Evolutionary conservation across 2,329 filamentous ascomycete species (phyloP).

Genomic region (Fusarium poae): DNA sequence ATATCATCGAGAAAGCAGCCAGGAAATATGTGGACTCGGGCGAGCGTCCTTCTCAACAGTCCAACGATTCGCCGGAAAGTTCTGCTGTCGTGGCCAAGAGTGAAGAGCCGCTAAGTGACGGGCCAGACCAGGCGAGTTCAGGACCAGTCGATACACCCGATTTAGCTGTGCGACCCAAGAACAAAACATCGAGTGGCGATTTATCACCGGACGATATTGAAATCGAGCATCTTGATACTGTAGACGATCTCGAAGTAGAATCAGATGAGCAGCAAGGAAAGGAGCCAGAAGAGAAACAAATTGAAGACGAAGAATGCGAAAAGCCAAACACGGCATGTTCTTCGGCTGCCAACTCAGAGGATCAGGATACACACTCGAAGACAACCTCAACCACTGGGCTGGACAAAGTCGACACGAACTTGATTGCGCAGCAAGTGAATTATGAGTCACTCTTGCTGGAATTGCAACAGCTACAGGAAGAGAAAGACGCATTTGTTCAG

Average conservation of each 20-base stretch:
- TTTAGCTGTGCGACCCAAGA: conserved; percentile 19
- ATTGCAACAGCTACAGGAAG: conserved; percentile 51
- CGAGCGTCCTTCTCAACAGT: conserved; percentile 41
- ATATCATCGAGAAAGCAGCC: conserved; percentile 65
- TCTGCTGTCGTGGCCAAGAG: conserved; percentile 12
- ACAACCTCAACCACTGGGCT: conserved; percentile 1
- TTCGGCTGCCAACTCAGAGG: not conserved
- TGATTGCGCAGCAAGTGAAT: conserved; percentile 52
- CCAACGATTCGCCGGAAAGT: conserved; percentile 28
- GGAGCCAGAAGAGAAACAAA: conserved; percentile 21
- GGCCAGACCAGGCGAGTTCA: conserved; percentile 1
- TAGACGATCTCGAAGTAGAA: conserved; percentile 48
- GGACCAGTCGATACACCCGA: conserved; percentile 7
- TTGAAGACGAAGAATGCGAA: conserved; percentile 9
- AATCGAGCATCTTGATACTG: conserved; percentile 56
- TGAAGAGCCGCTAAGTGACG: conserved; percentile 14
- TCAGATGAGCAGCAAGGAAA: conserved; percentile 43
- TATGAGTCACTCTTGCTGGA: conserved; percentile 53
- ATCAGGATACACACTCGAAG: not conserved
- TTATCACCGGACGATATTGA: conserved; percentile 63
- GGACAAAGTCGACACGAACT: conserved; percentile 26
- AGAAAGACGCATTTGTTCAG: conserved; percentile 49
- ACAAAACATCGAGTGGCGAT: conserved; percentile 43
- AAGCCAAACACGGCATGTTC: conserved; percentile 3
- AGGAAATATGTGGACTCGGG: conserved; percentile 62